Percentiles rank a stretch among this genome's conserved stretches.
Evolutionary conservation across 345 rosid genomes (phyloP).

Genomic region (Balakata baccata): DNA sequence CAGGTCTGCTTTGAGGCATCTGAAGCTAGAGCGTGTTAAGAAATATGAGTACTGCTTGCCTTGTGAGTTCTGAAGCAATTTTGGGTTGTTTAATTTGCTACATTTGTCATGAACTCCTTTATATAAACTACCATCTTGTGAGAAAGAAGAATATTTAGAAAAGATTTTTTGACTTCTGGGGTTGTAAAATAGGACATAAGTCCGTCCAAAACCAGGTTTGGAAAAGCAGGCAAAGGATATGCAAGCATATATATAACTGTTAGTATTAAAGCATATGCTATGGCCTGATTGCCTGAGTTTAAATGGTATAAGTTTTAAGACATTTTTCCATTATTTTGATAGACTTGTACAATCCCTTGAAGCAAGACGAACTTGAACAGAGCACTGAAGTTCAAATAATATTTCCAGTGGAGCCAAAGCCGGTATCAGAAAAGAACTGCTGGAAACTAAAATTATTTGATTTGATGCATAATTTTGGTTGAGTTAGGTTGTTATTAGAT

Average conservation of each 20-base stretch:
- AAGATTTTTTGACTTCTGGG: background rate
- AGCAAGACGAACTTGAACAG: constrained; percentile 86
- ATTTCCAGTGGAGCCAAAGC: constrained; percentile 73
- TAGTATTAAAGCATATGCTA: background rate
- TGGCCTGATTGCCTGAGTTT: background rate
- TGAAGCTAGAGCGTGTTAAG: constrained; percentile 86
- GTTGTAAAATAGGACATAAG: background rate
- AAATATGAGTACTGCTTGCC: constrained; percentile 92
- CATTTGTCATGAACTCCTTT: background rate
- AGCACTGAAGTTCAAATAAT: constrained; percentile 78
- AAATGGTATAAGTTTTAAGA: constrained; percentile 8
- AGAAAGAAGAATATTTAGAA: background rate
- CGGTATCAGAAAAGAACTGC: constrained; percentile 40
- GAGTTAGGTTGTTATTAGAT: background rate
- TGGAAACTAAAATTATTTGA: constrained; percentile 16
- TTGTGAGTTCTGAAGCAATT: constrained; percentile 57
- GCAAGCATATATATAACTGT: background rate
- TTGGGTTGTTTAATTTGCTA: constrained; percentile 1
- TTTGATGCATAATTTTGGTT: background rate
- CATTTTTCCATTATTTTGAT: constrained; percentile 16
- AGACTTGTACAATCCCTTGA: constrained; percentile 89
- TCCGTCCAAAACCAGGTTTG: background rate
- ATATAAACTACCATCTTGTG: background rate
- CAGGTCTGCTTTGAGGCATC: constrained; percentile 84
- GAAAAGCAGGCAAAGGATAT: background rate